Conservation (phyloP, 306 rosid species). For the Pueraria montana region DNA sequence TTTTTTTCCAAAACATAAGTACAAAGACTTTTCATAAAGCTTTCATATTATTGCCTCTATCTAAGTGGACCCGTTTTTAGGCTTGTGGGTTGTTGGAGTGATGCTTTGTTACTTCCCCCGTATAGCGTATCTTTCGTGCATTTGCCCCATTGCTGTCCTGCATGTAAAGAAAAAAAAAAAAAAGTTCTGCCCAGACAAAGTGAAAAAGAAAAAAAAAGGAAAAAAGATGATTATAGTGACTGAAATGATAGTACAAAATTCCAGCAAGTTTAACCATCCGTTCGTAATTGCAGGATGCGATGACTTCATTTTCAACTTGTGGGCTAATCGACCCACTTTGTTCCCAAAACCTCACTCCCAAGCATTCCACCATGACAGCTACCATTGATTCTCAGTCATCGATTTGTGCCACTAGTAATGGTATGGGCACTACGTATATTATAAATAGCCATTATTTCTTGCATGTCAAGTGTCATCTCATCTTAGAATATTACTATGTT, state of each 20-base stretch:
- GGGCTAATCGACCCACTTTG: slow-evolving; percentile 53
- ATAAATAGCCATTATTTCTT: background rate
- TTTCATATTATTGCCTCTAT: background rate
- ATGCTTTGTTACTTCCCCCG: background rate
- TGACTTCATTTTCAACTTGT: slow-evolving; percentile 59
- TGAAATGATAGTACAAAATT: background rate
- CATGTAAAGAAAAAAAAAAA: background rate
- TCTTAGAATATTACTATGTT: background rate
- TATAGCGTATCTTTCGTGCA: background rate
- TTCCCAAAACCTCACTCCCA: slow-evolving; percentile 65
- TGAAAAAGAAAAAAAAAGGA: background rate
- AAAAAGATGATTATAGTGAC: slow-evolving; percentile 1
- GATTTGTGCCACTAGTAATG: slow-evolving; percentile 63
- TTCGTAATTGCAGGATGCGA: slow-evolving; percentile 65
- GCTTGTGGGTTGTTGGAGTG: background rate
- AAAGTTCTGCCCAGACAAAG: background rate
- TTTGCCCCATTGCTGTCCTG: background rate
- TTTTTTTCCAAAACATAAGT: background rate
- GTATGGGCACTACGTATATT: background rate
- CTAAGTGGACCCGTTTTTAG: background rate
- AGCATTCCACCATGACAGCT: slow-evolving; percentile 65
- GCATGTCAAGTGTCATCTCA: background rate
- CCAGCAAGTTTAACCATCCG: background rate
- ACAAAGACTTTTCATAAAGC: background rate
- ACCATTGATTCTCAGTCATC: slow-evolving; percentile 87